Percentiles rank a stretch among this genome's conserved stretches.
Evolutionary conservation across 1,284 basidiomycete species (phyloP).

Genomic region (Ustilago vetiveriae): DNA sequence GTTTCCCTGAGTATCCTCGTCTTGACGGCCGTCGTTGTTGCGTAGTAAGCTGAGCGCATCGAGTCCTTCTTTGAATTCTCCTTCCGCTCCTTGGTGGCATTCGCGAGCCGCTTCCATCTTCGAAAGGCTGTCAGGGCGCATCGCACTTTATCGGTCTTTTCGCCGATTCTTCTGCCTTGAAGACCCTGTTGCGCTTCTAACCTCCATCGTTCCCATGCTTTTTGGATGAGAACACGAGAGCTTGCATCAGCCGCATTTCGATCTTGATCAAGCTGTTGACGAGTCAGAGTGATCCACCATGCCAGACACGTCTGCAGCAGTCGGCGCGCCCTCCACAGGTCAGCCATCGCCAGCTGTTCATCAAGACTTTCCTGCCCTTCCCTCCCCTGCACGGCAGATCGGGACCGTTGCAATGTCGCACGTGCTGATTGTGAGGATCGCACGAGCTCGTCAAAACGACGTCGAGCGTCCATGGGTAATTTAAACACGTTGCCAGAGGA

Average conservation of each 20-base stretch:
- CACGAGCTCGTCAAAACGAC: constrained; percentile 50
- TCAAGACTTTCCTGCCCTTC: constrained; percentile 14
- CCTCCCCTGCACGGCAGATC: constrained; percentile 6
- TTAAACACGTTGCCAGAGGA: background rate
- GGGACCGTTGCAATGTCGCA: constrained; percentile 11
- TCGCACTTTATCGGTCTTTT: constrained; percentile 37
- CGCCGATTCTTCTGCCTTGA: constrained; percentile 8
- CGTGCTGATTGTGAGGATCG: constrained; percentile 40
- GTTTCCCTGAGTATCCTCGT: constrained; percentile 7
- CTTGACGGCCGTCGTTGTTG: constrained; percentile 9
- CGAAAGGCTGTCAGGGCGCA: constrained; percentile 47
- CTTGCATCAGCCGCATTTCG: constrained; percentile 27
- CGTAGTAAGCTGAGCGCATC: constrained; percentile 42
- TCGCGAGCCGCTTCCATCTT: constrained; percentile 24
- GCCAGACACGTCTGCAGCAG: constrained; percentile 27
- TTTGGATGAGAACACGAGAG: constrained; percentile 19
- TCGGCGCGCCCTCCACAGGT: constrained; percentile 16
- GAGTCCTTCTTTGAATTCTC: constrained; percentile 31
- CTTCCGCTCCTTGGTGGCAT: constrained; percentile 13
- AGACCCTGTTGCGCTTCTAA: background rate
- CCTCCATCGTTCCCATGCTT: constrained; percentile 37
- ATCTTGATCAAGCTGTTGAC: constrained; percentile 13
- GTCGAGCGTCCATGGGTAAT: constrained; percentile 18
- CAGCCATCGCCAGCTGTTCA: constrained; percentile 20
- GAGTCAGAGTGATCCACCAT: constrained; percentile 49